These are phyloP conservation scores for Chlamydomonas sp. DNA, from an alignment of 139 green algal species.

Conservation along the genomic window DNA sequence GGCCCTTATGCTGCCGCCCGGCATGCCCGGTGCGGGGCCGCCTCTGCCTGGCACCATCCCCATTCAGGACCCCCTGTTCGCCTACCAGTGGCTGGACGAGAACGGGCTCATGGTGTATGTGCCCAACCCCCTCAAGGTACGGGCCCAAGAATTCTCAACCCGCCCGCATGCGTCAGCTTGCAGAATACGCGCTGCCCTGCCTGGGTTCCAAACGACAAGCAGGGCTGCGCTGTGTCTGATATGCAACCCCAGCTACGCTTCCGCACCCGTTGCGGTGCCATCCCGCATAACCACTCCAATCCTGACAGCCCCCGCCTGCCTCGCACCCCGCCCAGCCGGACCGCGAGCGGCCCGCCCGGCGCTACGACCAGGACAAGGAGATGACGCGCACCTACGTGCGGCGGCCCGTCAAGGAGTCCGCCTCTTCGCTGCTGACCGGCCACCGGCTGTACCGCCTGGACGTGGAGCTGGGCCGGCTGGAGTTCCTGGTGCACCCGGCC, in stretches of 20 bases:
- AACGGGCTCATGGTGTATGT: conserved; percentile 60
- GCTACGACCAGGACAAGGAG: conserved; percentile 60
- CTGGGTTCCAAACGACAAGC: too few relatives aligned
- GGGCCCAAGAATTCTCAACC: not conserved
- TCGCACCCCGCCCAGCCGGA: not conserved
- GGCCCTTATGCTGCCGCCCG: not conserved
- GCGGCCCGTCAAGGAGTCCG: conserved; percentile 36
- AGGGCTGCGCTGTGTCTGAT: too few relatives aligned
- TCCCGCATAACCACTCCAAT: not conserved
- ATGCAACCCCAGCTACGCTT: too few relatives aligned
- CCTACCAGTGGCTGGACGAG: conserved; percentile 53
- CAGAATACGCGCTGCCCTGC: too few relatives aligned
- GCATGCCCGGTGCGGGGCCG: not conserved
- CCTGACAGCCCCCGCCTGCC: not conserved
- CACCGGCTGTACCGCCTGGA: conserved; percentile 59
- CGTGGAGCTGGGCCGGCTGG: conserved; percentile 65
- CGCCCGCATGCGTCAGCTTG: too few relatives aligned
- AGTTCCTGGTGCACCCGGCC: conserved; percentile 64
- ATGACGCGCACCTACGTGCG: conserved; percentile 42
- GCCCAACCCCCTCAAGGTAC: conserved; percentile 51
- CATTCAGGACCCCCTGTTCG: conserved; percentile 30
- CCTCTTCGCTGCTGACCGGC: not conserved
- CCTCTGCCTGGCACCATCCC: not conserved
- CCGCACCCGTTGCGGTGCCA: not conserved
- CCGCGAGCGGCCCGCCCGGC: conserved; percentile 50